These are phyloP conservation scores for Tulasnella sp. DNA, from an alignment of 768 basidiomycete genomes.

Conservation along the genomic window DNA sequence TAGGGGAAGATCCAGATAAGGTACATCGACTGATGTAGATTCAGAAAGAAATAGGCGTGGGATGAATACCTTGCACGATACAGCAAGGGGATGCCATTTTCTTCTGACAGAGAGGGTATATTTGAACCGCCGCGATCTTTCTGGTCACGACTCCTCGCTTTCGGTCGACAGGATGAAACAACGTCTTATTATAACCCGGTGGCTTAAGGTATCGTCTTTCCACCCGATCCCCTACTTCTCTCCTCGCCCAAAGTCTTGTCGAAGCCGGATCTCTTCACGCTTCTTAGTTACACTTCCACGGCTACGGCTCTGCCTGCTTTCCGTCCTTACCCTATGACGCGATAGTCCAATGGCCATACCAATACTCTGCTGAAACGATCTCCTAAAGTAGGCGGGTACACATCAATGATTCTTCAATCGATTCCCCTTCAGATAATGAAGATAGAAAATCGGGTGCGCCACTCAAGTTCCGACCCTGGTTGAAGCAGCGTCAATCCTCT, in stretches of 20 bases:
- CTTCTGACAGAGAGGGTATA: constrained; percentile 40
- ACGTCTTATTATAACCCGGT: no score
- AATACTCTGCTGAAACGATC: constrained; percentile 4
- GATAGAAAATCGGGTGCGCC: neutral
- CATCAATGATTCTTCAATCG: neutral
- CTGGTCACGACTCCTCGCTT: constrained; percentile 41
- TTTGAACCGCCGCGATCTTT: constrained; percentile 45
- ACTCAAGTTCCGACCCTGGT: constrained; percentile 7
- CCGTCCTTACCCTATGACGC: neutral
- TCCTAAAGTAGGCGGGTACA: neutral
- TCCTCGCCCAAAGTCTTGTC: neutral
- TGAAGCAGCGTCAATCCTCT: neutral
- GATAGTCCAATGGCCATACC: neutral
- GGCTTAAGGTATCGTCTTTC: constrained; percentile 4
- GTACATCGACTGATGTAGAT: no score
- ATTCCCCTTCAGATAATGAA: neutral
- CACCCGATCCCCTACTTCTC: constrained; percentile 10
- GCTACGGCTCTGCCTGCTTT: neutral
- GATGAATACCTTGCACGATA: constrained; percentile 55
- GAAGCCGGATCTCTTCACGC: neutral
- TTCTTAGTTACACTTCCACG: neutral
- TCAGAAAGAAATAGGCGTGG: constrained; percentile 49
- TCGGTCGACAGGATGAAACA: neutral
- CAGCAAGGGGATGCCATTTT: constrained; percentile 39
- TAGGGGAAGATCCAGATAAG: constrained; percentile 63